phyloP scores from a whole-genome alignment of 768 basidiomycete genomes.

The Lanmaoa pseudosensibilis region DNA sequence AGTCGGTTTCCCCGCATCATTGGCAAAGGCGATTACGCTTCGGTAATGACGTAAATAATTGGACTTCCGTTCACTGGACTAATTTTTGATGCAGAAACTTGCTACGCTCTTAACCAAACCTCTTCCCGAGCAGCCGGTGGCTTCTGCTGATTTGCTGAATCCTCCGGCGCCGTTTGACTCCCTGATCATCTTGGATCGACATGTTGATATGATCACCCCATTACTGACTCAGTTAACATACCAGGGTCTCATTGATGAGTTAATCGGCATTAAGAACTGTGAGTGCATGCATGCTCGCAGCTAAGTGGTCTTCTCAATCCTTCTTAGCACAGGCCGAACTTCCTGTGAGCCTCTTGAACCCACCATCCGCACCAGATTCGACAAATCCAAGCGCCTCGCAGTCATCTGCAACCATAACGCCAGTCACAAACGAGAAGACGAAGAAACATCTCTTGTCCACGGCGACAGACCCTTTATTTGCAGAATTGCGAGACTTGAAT shows the following conservation, averaged over 20 bases:
- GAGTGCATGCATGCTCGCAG: constrained; percentile 26
- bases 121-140: constrained; percentile 41
- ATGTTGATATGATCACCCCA: constrained; percentile 93
- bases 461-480: constrained; percentile 74
- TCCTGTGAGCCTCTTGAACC: constrained; percentile 66
- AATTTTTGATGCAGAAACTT: constrained; percentile 56
- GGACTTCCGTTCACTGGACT: neutral
- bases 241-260: constrained; percentile 92
- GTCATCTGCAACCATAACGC: constrained; percentile 43
- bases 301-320: neutral
- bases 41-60: constrained; percentile 43
- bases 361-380: constrained; percentile 48
- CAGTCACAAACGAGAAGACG: constrained; percentile 74
- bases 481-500: constrained; percentile 85
- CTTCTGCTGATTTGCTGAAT: constrained; percentile 42
- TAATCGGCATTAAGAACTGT: constrained; percentile 90
- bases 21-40: constrained; percentile 89
- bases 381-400: constrained; percentile 43
- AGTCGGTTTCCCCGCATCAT: constrained; percentile 90
- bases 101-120: constrained; percentile 68
- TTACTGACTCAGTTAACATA: constrained; percentile 95
- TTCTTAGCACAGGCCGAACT: constrained; percentile 72
- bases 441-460: constrained; percentile 88
- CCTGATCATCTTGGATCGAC: constrained; percentile 85
- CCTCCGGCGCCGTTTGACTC: constrained; percentile 73